Conservation (phyloP, 108 stramenopile species). For the Discostella pseudostelligera region DNA sequence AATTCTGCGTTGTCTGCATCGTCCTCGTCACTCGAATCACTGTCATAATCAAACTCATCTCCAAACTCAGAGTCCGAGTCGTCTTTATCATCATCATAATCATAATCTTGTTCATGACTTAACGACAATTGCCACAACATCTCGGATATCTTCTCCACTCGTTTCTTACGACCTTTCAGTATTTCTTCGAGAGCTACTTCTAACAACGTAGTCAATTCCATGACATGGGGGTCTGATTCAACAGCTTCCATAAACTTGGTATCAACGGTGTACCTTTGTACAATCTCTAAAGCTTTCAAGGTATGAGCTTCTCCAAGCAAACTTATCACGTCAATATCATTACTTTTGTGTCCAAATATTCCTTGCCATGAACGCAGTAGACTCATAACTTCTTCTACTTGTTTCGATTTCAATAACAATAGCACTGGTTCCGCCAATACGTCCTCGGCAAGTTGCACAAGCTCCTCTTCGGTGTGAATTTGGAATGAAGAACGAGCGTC, state of each 20-base stretch:
- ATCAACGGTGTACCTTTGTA: constrained; percentile 23
- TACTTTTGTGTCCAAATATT: constrained; percentile 2
- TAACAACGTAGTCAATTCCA: constrained; percentile 27
- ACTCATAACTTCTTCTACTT: constrained; percentile 25
- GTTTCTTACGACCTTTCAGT: constrained; percentile 17
- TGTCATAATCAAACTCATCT: constrained; percentile 18
- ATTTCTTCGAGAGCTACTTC: constrained; percentile 23
- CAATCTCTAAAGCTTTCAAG: constrained; percentile 31
- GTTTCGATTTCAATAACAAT: constrained; percentile 22
- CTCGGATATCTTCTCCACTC: constrained; percentile 14
- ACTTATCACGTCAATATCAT: constrained; percentile 11
- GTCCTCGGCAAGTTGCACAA: constrained; percentile 20
- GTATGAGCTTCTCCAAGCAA: constrained; percentile 31
- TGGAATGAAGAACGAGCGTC: constrained; percentile 26
- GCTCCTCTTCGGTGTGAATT: constrained; percentile 13
- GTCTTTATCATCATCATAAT: constrained; percentile 24
- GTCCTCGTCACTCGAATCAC: constrained; percentile 15
- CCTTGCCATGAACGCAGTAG: constrained; percentile 31
- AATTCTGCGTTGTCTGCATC: constrained; percentile 24
- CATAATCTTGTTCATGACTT: background rate
- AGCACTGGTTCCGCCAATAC: constrained; percentile 29
- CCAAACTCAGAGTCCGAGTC: constrained; percentile 28
- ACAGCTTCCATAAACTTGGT: constrained; percentile 18
- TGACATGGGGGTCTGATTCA: constrained; percentile 11
- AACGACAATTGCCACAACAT: constrained; percentile 11